Conservation (phyloP, 176 grass and related monocot species). For the Avena atlantica region DNA sequence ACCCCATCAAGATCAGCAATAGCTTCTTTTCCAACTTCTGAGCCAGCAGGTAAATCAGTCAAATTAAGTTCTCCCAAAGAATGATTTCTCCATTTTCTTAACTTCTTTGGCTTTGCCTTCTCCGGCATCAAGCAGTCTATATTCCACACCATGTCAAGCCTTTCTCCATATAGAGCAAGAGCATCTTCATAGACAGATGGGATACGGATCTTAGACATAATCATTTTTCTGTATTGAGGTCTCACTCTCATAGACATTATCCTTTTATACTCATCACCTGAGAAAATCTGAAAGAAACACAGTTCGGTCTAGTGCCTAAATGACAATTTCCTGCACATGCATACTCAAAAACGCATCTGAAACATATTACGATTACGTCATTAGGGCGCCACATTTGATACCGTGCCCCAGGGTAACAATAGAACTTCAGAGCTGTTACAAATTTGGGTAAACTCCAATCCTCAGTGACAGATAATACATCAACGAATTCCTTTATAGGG, state of each 20-base stretch:
- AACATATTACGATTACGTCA: background rate
- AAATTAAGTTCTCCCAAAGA: background rate
- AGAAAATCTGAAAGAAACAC: conserved; percentile 7
- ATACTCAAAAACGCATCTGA: background rate
- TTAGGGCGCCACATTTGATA: background rate
- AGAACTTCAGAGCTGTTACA: background rate
- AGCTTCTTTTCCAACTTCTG: background rate
- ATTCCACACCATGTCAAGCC: background rate
- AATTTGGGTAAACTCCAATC: background rate
- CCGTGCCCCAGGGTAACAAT: background rate
- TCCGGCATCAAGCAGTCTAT: background rate
- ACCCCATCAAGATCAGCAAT: background rate
- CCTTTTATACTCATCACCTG: background rate
- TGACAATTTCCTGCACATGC: background rate
- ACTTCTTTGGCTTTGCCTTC: background rate
- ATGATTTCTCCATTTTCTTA: background rate
- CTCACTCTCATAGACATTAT: background rate
- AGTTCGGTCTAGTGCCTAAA: background rate
- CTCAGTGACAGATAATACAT: background rate
- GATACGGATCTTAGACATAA: background rate
- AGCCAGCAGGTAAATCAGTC: background rate
- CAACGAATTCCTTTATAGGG: background rate
- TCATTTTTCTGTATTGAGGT: background rate
- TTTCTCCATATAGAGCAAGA: background rate
- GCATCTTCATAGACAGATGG: background rate